These are phyloP conservation scores for Heimioporus sp. DNA, from an alignment of 768 basidiomycete species.

Conservation along the genomic window DNA sequence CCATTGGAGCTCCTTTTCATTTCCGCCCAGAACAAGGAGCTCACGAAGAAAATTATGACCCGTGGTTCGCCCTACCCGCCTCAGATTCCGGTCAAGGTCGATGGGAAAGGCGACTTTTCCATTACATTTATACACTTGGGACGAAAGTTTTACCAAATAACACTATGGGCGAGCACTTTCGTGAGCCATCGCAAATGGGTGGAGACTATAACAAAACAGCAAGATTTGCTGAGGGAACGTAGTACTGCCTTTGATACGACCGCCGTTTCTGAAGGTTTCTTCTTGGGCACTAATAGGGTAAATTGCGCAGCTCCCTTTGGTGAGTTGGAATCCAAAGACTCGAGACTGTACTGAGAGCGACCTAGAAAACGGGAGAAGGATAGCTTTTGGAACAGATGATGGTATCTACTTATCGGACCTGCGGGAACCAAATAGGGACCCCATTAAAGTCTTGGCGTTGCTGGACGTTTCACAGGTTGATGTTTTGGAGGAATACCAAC, in stretches of 20 bases:
- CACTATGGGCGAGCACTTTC: constrained; percentile 86
- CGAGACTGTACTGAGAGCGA: constrained; percentile 3
- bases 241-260: constrained; percentile 86
- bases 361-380: constrained; percentile 74
- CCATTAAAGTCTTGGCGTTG: constrained; percentile 85
- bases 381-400: constrained; percentile 97
- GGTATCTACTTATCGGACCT: constrained; percentile 95
- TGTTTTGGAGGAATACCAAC: constrained; percentile 92
- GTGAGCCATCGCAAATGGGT: constrained; percentile 92
- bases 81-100: constrained; percentile 50
- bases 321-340: constrained; percentile 45
- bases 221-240: constrained; percentile 77
- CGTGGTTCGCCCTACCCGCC: constrained; percentile 41
- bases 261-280: constrained; percentile 85
- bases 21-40: constrained; percentile 52
- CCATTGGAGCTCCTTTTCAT: constrained; percentile 90
- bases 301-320: constrained; percentile 87
- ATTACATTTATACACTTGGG: constrained; percentile 95
- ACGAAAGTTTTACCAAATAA: constrained; percentile 86
- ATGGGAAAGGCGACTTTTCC: constrained; percentile 82
- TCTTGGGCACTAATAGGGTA: constrained; percentile 79
- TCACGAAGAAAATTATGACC: constrained; percentile 44
- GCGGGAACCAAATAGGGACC: constrained; percentile 71
- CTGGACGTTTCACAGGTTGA: constrained; percentile 94
- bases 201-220: constrained; percentile 87